A percentile compares a stretch with the other conserved stretches of the same genome.
These are phyloP conservation scores for Hemisphaericaspora subhashii DNA, from an alignment of 1,139 yeast species.

Conservation along the genomic window DNA sequence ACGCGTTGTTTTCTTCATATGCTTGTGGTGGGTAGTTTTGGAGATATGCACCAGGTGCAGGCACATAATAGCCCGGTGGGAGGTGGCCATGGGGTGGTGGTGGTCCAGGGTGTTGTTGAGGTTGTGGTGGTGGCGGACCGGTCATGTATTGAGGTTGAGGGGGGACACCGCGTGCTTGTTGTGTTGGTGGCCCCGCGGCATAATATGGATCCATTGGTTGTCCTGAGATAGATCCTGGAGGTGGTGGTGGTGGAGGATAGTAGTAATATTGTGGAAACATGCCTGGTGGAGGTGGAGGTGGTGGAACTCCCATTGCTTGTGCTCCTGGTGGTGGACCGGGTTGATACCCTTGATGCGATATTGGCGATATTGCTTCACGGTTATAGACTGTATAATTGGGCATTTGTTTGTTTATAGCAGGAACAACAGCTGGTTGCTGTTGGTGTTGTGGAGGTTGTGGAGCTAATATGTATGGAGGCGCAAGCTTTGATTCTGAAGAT, in stretches of 20 bases:
- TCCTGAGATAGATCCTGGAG: neutral
- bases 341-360: constrained; percentile 4
- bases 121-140: neutral
- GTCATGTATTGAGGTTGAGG: neutral
- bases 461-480: constrained; percentile 3
- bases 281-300: constrained; percentile 7
- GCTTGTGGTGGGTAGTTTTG: constrained; percentile 5
- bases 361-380: neutral
- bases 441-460: constrained; percentile 10
- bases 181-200: neutral
- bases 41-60: constrained; percentile 2
- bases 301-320: constrained; percentile 7
- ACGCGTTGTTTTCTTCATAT: constrained; percentile 34
- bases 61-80: constrained; percentile 4
- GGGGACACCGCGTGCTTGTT: neutral
- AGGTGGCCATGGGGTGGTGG: constrained; percentile 5
- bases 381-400: neutral
- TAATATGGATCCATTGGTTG: constrained; percentile 1
- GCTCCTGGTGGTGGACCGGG: constrained; percentile 8
- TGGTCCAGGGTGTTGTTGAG: constrained; percentile 2
- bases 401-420: constrained; percentile 9
- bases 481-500: neutral
- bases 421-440: constrained; percentile 11
- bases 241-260: constrained; percentile 1
- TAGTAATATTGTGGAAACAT: constrained; percentile 3